A percentile compares a stretch with the other conserved stretches of the same genome.
Evolutionary conservation across 169 alveolate genomes (phyloP).

Genomic region (Plasmodium berghei): DNA sequence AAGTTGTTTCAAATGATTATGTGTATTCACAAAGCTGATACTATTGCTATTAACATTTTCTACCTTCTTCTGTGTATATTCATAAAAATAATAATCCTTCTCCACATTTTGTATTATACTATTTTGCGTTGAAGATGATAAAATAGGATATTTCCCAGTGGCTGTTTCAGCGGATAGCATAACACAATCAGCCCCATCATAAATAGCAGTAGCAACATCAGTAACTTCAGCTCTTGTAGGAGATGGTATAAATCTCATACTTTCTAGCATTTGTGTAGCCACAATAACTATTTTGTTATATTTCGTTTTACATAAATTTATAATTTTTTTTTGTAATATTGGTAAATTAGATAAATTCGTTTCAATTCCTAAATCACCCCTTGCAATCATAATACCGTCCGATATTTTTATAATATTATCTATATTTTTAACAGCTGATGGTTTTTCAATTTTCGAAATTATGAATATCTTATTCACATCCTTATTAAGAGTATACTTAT

Average conservation of each 20-base stretch:
- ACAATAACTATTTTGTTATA: slow-evolving; percentile 95
- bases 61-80: slow-evolving; percentile 76
- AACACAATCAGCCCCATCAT: slow-evolving; percentile 97
- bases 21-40: background rate
- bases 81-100: slow-evolving; percentile 79
- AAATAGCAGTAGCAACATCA: slow-evolving; percentile 97
- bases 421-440: slow-evolving; percentile 93
- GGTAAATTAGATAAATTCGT: slow-evolving; percentile 95
- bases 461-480: slow-evolving; percentile 85
- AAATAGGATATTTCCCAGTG: slow-evolving; percentile 86
- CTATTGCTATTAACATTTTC: slow-evolving; percentile 23
- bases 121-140: slow-evolving; percentile 84
- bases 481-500: slow-evolving; percentile 33
- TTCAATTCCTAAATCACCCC: slow-evolving; percentile 98
- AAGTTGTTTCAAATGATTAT: background rate
- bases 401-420: slow-evolving; percentile 92
- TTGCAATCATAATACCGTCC: slow-evolving; percentile 98
- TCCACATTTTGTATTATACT: slow-evolving; percentile 80
- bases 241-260: slow-evolving; percentile 94
- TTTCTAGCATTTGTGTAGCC: slow-evolving; percentile 98
- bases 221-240: slow-evolving; percentile 99
- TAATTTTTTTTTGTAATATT: slow-evolving; percentile 92
- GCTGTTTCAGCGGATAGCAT: slow-evolving; percentile 93
- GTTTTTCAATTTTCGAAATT: slow-evolving; percentile 97
- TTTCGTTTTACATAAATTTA: slow-evolving; percentile 85